Base-by-base conservation (phyloP, 352 stramenopile species). In the Pythium vanterpoolii region DNA sequence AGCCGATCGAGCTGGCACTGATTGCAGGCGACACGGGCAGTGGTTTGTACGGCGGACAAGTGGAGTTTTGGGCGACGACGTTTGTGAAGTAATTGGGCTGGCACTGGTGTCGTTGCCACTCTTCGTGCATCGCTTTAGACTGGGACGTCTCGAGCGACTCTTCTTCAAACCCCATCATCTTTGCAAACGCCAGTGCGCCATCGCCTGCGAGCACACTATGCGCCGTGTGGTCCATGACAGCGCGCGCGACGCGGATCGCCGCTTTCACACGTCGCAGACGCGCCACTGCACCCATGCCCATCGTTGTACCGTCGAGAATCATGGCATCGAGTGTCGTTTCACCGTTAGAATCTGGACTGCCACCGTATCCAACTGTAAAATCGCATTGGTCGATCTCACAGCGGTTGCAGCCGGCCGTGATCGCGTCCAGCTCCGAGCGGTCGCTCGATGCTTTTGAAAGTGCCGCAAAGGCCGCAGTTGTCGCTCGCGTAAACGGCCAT, bases 11-110 rank as follows among this genome's bases (percentile, higher is more conserved):
- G 5, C 5, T 14, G 33, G 10, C 33, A 38, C 5, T 38, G 33
- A 38, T 5, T 6, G 33, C 16, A 80, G 74, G 39, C 64, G 47
- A 56, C 96, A 96, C 21, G 87, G 89, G 19, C 24, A 87, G 49
- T 16, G 86, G 80, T 40, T 66, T 49, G 57, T 96, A 97, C 23
- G 90, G 90, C 21, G 86, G 86, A 59, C 90, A 97, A 10, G 74
- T 83, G 2, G 59, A 57, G 52, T 86, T 89, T 53, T 90, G 77
- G 21, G 62, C 74, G 5, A 74, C 60, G 10, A 96, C 74, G 38
- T 94, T 90, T 36, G 78, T 72, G 48, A 86, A 97, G 72, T 96
- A 97, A 61, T 97, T 97, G 24, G 90, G 90, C 64, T 97, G 90
- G 59, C 90, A 97, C 9, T 70, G 62, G 30, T 78, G 71, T 7